A percentile compares a stretch with the other conserved stretches of the same genome.
Conservation (phyloP, 2,329 filamentous ascomycete genomes). For the Aureobasidium pullulans region DNA sequence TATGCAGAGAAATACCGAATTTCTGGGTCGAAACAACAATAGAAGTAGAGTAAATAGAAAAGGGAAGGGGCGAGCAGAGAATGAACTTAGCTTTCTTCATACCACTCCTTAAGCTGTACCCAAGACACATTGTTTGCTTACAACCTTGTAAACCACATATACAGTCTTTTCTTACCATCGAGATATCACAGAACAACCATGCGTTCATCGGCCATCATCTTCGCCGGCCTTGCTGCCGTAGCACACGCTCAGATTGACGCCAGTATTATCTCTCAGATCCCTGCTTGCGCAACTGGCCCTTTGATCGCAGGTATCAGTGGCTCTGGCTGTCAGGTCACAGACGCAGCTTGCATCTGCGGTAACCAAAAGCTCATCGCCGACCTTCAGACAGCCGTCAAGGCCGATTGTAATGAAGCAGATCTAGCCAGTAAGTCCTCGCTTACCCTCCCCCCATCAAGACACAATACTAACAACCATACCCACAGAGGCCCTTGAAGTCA, state of each 20-base stretch:
- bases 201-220: background rate
- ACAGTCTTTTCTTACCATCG: background rate
- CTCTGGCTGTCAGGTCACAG: background rate
- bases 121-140: background rate
- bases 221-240: background rate
- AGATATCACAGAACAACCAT: background rate
- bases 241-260: background rate
- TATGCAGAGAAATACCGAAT: background rate
- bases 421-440: background rate
- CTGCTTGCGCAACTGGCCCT: background rate
- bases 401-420: background rate
- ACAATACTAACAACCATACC: background rate
- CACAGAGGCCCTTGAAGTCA: background rate
- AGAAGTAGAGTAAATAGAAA: background rate
- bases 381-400: background rate
- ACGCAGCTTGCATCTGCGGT: constrained; percentile 4
- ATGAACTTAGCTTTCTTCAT: background rate
- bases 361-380: background rate
- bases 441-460: too few relatives aligned
- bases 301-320: background rate
- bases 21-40: background rate
- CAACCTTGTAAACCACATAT: background rate
- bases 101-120: background rate
- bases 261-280: background rate
- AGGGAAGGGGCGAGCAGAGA: background rate